Conservation (phyloP, 306 rosid species). For the Sindora glabra region DNA sequence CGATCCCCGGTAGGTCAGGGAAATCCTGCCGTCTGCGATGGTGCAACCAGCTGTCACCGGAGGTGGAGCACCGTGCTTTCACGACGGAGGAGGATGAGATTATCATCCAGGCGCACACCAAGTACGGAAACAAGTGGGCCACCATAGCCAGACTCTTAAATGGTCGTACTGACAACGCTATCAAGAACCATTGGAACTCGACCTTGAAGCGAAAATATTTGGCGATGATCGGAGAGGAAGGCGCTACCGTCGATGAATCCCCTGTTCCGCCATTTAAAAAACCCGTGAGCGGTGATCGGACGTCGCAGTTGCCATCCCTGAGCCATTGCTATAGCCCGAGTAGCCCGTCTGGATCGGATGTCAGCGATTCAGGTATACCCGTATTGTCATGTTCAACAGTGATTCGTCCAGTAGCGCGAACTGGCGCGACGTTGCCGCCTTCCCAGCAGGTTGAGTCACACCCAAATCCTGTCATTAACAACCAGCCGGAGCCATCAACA, state of each 20-base stretch:
- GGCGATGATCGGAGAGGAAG: constrained; percentile 3
- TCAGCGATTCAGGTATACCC: constrained; percentile 32
- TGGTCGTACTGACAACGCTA: constrained; percentile 59
- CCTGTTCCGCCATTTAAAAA: constrained; percentile 3
- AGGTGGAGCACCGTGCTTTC: constrained; percentile 42
- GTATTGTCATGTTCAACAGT: background rate
- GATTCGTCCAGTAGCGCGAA: constrained; percentile 5
- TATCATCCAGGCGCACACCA: constrained; percentile 31
- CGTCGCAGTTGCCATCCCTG: background rate
- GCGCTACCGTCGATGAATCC: background rate
- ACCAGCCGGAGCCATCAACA: constrained; percentile 40
- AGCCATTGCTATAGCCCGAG: constrained; percentile 9
- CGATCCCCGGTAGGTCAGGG: constrained; percentile 45
- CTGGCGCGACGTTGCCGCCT: background rate
- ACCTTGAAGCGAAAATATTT: constrained; percentile 41
- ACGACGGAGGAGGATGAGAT: constrained; percentile 36
- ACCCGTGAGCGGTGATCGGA: background rate
- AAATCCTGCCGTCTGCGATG: constrained; percentile 58
- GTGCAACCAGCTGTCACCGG: constrained; percentile 66
- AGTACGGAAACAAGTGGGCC: constrained; percentile 57
- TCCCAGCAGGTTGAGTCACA: constrained; percentile 3
- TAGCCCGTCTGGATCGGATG: constrained; percentile 37
- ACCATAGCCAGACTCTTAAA: constrained; percentile 51
- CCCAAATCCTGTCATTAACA: background rate
- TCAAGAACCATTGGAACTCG: constrained; percentile 67